Conservation (phyloP, 768 basidiomycete genomes). For the Roridomyces roridus region DNA sequence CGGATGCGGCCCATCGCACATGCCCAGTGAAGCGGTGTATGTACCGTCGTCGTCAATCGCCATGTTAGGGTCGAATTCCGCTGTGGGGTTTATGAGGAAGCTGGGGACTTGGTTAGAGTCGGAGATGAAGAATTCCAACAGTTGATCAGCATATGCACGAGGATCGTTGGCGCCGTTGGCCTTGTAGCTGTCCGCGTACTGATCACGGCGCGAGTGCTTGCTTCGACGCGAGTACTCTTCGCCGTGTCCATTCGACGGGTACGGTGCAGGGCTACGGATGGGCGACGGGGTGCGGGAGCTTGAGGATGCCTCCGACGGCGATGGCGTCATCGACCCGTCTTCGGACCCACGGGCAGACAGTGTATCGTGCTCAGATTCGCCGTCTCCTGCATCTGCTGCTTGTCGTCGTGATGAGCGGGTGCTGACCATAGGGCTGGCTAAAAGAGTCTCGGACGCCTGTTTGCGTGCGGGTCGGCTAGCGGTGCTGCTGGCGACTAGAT, state of each 20-base stretch:
- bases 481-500: conserved; percentile 80
- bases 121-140: conserved; percentile 98
- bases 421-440: conserved; percentile 44
- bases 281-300: conserved; percentile 96
- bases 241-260: conserved; percentile 46
- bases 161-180: conserved; percentile 58
- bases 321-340: conserved; percentile 90
- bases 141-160: conserved; percentile 90
- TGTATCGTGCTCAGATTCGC: conserved; percentile 67
- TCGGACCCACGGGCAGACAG: conserved; percentile 79
- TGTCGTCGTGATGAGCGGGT: conserved; percentile 71
- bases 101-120: conserved; percentile 92
- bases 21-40: conserved; percentile 97
- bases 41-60: conserved; percentile 98
- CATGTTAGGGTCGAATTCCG: conserved; percentile 94
- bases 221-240: conserved; percentile 46
- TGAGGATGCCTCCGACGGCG: conserved; percentile 83
- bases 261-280: conserved; percentile 63
- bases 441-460: conserved; percentile 42
- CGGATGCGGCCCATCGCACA: conserved; percentile 98
- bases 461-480: conserved; percentile 56
- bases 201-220: conserved; percentile 55
- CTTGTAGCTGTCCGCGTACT: conserved; percentile 46
- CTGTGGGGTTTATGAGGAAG: conserved; percentile 84
- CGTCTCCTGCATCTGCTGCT: conserved; percentile 50